Base-by-base conservation (phyloP, 1,284 basidiomycete species). In the Melampsora occidentalis region DNA sequence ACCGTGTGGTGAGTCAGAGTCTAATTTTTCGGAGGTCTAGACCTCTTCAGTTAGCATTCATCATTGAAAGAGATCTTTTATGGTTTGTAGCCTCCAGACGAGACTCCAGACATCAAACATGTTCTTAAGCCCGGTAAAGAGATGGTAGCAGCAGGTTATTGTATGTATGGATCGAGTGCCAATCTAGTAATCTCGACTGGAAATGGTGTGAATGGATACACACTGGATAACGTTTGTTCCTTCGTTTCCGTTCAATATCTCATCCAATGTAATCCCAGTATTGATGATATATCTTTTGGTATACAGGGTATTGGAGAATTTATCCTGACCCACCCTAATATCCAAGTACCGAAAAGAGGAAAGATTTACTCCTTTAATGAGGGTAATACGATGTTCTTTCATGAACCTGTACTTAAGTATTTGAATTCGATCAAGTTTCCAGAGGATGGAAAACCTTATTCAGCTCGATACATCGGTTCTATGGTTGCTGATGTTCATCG, bases 321-420 rank as follows among this genome's bases (percentile, higher is more conserved):
- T 85, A 97, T 99, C 83, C 89, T 99, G 78, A 99, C 97, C 49
- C 97, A 99, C 86, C 95, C 95, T 31, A 90, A 98, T 83, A 99
- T 99, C 85, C 88, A 89, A 84, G 91, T 99, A 80, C 97, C 97
- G 6, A 81, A 88, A 31, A 90, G 97, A 76, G 97, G 97, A 80
- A 99, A 99, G 86, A 99, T 99, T 83, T 99, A 99, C 86, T 98
- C 95, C 22, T 96, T 98, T 88, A 99, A 99, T 85, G 97, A 99
- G 85, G 96, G 96, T 79, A 99, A 99, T 86, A 89, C 93, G 71
- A 87, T 91, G 87, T 95, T 94, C 86, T 99, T 97, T 87, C 87
- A 97, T 85, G 86, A 89, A 69, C 93, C 93, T 18, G 91, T 93
- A 71, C 85, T 86, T 80, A 89, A 90, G 78, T 99, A 98, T 86